phyloP scores from a whole-genome alignment of 1,284 basidiomycete genomes.

The Apiotrichum mycotoxinovorans region DNA sequence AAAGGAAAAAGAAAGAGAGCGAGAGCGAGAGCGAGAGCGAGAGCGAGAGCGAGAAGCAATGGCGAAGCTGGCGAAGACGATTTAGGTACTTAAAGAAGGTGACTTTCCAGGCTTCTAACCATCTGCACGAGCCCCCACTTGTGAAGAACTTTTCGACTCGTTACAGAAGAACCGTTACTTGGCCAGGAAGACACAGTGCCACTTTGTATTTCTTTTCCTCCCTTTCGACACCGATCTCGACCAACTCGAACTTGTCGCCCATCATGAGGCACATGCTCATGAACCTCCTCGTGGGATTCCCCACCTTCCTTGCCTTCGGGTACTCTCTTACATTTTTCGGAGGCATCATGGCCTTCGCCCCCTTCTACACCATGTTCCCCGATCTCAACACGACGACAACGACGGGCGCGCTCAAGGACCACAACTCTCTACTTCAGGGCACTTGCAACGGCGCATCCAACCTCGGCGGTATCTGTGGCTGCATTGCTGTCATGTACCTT shows the following conservation, averaged over 20 bases:
- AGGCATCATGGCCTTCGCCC: constrained; percentile 23
- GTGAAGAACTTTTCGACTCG: neutral
- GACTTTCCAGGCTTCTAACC: too few relatives aligned
- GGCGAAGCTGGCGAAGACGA: too few relatives aligned
- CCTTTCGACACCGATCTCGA: neutral
- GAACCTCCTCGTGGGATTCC: constrained; percentile 30
- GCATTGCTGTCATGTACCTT: constrained; percentile 39
- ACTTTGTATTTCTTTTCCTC: neutral
- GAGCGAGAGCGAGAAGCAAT: too few relatives aligned
- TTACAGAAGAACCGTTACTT: neutral
- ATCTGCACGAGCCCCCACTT: too few relatives aligned
- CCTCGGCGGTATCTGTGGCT: constrained; percentile 44
- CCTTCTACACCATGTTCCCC: constrained; percentile 27
- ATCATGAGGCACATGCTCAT: constrained; percentile 19
- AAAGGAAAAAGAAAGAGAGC: too few relatives aligned
- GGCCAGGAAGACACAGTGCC: neutral
- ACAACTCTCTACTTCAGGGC: constrained; percentile 39
- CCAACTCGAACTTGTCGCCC: neutral
- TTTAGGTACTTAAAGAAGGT: too few relatives aligned
- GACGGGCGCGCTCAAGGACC: constrained; percentile 21
- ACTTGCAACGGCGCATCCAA: constrained; percentile 39
- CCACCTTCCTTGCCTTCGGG: constrained; percentile 32
- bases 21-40: too few relatives aligned
- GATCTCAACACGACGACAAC: constrained; percentile 27
- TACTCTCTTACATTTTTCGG: constrained; percentile 27